Percentiles rank a stretch among this genome's conserved stretches.
phyloP scores from a whole-genome alignment of 1,284 basidiomycete species.

The Melampsora americana region DNA sequence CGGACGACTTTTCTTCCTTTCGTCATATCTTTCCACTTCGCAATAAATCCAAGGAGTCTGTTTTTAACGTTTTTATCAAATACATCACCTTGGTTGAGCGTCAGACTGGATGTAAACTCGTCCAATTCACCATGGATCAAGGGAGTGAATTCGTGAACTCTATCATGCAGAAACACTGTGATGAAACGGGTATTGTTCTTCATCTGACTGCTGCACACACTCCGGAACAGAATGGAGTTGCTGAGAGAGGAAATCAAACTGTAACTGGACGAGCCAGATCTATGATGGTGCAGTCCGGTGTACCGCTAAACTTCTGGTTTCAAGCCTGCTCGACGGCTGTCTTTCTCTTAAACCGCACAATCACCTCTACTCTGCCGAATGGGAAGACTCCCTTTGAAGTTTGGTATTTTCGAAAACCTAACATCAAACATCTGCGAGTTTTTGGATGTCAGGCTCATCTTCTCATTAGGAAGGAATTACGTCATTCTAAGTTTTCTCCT shows the following conservation, averaged over 20 bases:
- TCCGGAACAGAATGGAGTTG: conserved; percentile 9
- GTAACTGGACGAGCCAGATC: neutral
- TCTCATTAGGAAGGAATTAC: neutral
- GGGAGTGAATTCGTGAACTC: conserved; percentile 14
- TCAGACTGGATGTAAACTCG: neutral
- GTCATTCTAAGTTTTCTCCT: neutral
- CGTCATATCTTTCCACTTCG: too few species aligned
- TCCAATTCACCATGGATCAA: neutral
- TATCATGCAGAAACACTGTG: neutral
- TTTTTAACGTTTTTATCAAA: neutral
- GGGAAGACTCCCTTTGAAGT: too few species aligned
- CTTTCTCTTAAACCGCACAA: neutral
- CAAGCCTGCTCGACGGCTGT: neutral
- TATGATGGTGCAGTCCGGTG: neutral
- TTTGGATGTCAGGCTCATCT: neutral
- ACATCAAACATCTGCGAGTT: neutral
- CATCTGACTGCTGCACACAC: too few species aligned
- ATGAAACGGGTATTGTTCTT: neutral
- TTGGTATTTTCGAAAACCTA: too few species aligned
- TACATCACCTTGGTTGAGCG: neutral
- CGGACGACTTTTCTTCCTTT: too few species aligned
- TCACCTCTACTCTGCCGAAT: too few species aligned
- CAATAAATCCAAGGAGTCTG: neutral
- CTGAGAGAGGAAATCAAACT: neutral
- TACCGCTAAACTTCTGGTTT: neutral